A percentile compares a stretch with the other conserved stretches of the same genome.
phyloP scores from a whole-genome alignment of 139 green algal species.

The Picochlorum sp. region DNA sequence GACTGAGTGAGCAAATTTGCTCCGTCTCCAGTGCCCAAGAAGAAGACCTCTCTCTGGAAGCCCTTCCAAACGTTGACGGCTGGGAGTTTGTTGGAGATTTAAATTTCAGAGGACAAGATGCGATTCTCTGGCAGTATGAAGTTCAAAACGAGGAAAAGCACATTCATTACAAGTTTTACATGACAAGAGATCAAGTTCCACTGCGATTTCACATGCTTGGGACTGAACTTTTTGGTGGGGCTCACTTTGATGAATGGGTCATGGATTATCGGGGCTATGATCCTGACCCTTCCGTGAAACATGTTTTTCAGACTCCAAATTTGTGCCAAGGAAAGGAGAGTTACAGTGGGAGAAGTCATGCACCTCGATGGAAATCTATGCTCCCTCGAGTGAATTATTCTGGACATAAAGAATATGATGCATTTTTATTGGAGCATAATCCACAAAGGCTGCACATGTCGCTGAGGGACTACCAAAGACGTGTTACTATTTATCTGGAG shows the following conservation, averaged over 20 bases:
- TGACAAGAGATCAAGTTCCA: constrained; percentile 3
- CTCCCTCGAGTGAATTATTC: constrained; percentile 1
- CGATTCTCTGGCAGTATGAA: neutral
- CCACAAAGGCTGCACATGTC: constrained; percentile 1
- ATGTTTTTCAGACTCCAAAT: constrained; percentile 14
- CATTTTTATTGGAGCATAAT: constrained; percentile 20
- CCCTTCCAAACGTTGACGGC: constrained; percentile 13
- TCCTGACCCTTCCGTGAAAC: constrained; percentile 1
- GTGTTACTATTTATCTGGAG: constrained; percentile 4
- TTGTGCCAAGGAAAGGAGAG: constrained; percentile 12
- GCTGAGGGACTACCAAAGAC: constrained; percentile 14
- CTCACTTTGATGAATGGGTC: constrained; percentile 32
- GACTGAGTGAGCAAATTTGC: constrained; percentile 5
- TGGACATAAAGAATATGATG: constrained; percentile 24
- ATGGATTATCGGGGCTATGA: constrained; percentile 18
- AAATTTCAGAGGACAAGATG: neutral
- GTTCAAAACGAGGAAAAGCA: constrained; percentile 14
- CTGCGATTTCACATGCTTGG: constrained; percentile 33
- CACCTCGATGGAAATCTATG: neutral
- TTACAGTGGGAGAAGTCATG: neutral
- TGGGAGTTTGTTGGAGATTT: constrained; percentile 3
- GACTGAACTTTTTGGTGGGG: constrained; percentile 19
- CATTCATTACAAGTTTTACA: constrained; percentile 21
- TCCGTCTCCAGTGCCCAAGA: neutral
- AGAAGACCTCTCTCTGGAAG: neutral